Evolutionary conservation across 2,329 filamentous ascomycete species (phyloP), one percentile per base, ranked within the genome.

Genomic region (Zopfia rhizophila): DNA sequence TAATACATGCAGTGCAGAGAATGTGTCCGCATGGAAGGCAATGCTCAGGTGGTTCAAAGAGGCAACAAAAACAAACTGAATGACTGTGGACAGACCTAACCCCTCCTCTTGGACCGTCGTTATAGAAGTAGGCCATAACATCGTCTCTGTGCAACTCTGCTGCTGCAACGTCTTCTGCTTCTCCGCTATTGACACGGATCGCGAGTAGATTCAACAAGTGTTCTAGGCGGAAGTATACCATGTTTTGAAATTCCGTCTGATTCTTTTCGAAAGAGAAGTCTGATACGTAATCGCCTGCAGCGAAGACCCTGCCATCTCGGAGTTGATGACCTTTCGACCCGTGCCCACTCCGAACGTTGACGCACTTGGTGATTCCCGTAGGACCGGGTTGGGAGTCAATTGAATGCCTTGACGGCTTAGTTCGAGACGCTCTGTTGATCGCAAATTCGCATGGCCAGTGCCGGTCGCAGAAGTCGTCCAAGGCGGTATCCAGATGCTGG

Each of bases 371-470:
- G n/a, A n/a, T n/a, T n/a, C n/a, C n/a, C n/a, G n/a, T n/a, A n/a
- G n/a, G n/a, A n/a, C n/a, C n/a, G n/a, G n/a, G n/a, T n/a, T n/a
- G n/a, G 36, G 5, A 14, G 7, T 12, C 53, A 31, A 23, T 29
- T 32, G 13, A 31, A 8, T 7, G 7, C 17, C 13, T 36, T 7
- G 16, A n/a, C 22, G 32, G 14, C 14, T 21, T n/a, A 18, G 6
- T 8, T 17, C 19, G 11, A 28, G 27, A 21, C 29, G 17, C 48
- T 19, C 25, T 39, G 5, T 22, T 8, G 5, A 72, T 64, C 1
- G 56, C 49, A 43, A 68, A 78, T 30, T 74, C 73, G 47, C 77
- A 80, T 4, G 74, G 76, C 66, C 74, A 79, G 42, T 78, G 69
- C 25, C 72, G 65, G 33, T 76, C 64, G 32, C 73, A 69, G 39